Percentiles rank a stretch among this genome's conserved stretches.
Conservation (phyloP, 352 stramenopile species). For the Globisporangium uncinulatum region DNA sequence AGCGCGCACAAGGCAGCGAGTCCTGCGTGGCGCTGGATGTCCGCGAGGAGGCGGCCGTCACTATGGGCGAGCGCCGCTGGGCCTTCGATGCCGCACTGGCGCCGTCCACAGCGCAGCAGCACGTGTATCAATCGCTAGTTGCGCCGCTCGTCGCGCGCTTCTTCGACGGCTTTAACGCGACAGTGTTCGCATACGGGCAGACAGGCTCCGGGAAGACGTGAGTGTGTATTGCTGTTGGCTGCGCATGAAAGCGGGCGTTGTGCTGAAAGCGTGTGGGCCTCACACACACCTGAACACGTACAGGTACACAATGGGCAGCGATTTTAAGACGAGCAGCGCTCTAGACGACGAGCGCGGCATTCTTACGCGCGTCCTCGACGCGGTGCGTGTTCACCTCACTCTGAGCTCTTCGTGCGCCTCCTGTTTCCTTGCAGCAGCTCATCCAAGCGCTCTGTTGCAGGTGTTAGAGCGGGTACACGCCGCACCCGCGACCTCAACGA, state of each 20-base stretch:
- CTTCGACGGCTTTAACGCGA: constrained; percentile 94
- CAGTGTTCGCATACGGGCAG: constrained; percentile 94
- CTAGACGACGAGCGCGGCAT: constrained; percentile 43
- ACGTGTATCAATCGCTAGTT: constrained; percentile 54
- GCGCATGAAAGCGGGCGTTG: neutral
- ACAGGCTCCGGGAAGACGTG: constrained; percentile 85
- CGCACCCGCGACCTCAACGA: constrained; percentile 24
- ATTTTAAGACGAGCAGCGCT: constrained; percentile 36
- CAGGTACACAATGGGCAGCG: constrained; percentile 94
- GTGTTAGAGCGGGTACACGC: constrained; percentile 39
- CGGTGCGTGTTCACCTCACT: constrained; percentile 23
- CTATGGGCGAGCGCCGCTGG: constrained; percentile 39
- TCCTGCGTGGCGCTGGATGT: constrained; percentile 18
- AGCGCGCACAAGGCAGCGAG: constrained; percentile 35
- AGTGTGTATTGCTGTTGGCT: constrained; percentile 9
- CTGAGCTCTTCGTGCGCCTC: neutral
- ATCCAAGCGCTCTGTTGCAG: constrained; percentile 13
- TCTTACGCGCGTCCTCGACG: constrained; percentile 75
- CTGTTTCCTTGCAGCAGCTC: neutral
- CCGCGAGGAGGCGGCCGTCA: constrained; percentile 14
- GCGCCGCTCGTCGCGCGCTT: constrained; percentile 69
- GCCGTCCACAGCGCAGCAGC: constrained; percentile 17
- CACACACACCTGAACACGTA: constrained; percentile 20
- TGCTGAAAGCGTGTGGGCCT: neutral
- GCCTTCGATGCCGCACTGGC: constrained; percentile 82